These are phyloP conservation scores for Tulasnella sp. DNA, from an alignment of 768 basidiomycete genomes.

Conservation along the genomic window DNA sequence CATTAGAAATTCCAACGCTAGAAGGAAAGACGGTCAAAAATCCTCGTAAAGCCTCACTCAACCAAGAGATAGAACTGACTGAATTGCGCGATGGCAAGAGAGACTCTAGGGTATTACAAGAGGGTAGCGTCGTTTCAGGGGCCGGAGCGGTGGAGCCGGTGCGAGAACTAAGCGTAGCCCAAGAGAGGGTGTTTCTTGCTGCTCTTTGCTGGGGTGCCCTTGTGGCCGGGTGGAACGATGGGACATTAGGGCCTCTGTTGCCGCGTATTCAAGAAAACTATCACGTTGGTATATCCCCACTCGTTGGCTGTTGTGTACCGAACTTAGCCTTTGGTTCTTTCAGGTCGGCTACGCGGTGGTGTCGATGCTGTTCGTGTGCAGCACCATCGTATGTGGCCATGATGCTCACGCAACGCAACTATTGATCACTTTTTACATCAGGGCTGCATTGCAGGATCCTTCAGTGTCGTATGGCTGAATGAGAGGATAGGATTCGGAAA, in stretches of 20 bases:
- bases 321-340: conserved; percentile 10
- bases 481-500: conserved; percentile 36
- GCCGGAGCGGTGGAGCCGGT: not conserved
- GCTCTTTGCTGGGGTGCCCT: conserved; percentile 62
- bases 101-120: not conserved
- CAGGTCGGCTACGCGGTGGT: conserved; percentile 59
- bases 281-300: conserved; percentile 44
- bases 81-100: not conserved
- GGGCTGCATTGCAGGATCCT: conserved; percentile 33
- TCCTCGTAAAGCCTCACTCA: not conserved
- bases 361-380: conserved; percentile 63
- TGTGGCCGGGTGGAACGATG: conserved; percentile 78
- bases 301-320: not conserved
- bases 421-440: not conserved
- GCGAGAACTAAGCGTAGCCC: not conserved
- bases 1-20: not conserved
- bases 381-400: conserved; percentile 3
- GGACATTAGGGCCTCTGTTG: conserved; percentile 70
- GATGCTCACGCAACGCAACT: not conserved
- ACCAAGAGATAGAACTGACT: not conserved
- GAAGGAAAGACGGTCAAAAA: not conserved
- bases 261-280: conserved; percentile 68
- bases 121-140: not conserved
- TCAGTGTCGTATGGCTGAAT: conserved; percentile 30
- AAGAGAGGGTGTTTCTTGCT: conserved; percentile 41